phyloP scores from a whole-genome alignment of 129 eudicot genomes.

The Helianthus annuus region DNA sequence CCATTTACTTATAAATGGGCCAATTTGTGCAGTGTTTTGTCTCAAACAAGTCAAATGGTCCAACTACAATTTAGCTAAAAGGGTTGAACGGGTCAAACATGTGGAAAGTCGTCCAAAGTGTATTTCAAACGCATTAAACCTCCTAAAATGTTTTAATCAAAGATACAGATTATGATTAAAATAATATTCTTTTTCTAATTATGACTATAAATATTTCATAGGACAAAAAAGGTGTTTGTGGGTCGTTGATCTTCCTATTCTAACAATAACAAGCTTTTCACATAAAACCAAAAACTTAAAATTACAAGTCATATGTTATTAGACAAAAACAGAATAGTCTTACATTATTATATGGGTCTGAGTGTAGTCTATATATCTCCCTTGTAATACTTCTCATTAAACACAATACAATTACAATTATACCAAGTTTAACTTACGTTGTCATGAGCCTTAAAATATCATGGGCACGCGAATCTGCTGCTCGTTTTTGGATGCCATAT shows the following conservation, averaged over 20 bases:
- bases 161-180: neutral
- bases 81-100: neutral
- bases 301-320: conserved; percentile 15
- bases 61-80: neutral
- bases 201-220: conserved; percentile 1
- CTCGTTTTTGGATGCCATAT: conserved; percentile 79
- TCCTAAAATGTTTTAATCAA: neutral
- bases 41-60: neutral
- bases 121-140: neutral
- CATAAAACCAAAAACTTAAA: neutral
- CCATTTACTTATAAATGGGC: neutral
- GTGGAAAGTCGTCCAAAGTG: neutral
- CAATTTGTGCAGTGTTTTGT: neutral
- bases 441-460: conserved; percentile 93
- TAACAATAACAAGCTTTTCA: conserved; percentile 8
- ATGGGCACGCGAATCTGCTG: conserved; percentile 66
- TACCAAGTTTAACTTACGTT: conserved; percentile 28
- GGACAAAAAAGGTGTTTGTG: conserved; percentile 3
- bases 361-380: too few relatives aligned
- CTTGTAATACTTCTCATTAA: too few relatives aligned
- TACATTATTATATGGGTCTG: too few relatives aligned
- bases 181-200: neutral
- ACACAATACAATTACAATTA: too few relatives aligned
- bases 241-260: neutral
- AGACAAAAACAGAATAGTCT: too few relatives aligned